These are phyloP conservation scores for Ottelia alismoides DNA, from an alignment of 106 monocot species.

Conservation along the genomic window DNA sequence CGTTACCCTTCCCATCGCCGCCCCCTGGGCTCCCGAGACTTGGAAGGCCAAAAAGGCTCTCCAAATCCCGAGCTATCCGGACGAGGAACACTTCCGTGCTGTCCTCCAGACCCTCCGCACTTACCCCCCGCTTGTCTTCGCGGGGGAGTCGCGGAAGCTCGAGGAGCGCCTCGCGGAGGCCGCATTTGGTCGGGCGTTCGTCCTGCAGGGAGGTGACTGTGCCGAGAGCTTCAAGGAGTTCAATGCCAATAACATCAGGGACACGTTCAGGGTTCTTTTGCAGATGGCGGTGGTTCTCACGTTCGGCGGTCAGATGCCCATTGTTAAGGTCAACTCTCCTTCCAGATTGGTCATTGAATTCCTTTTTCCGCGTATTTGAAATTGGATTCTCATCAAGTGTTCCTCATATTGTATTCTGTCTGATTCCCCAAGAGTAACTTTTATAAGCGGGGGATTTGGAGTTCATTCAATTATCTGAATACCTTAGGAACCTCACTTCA, in stretches of 20 bases:
- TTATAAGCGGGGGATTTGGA: too few species aligned
- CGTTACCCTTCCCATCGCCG: not conserved
- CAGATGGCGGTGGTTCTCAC: constrained; percentile 51
- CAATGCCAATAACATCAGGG: constrained; percentile 64
- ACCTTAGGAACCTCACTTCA: too few species aligned
- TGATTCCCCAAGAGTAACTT: too few species aligned
- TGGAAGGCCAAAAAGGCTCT: constrained; percentile 27
- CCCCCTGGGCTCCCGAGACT: constrained; percentile 25
- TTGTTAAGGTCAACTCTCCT: constrained; percentile 31
- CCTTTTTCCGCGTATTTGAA: too few species aligned
- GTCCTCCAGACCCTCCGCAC: constrained; percentile 18
- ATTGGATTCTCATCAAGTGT: too few species aligned
- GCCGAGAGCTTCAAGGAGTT: constrained; percentile 89
- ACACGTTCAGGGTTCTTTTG: constrained; percentile 49
- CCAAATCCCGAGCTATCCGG: constrained; percentile 38
- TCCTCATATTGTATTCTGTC: too few species aligned
- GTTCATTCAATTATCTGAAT: too few species aligned
- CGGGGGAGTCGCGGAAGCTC: constrained; percentile 63
- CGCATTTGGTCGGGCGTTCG: constrained; percentile 47
- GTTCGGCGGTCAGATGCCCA: constrained; percentile 61
- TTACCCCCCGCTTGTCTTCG: constrained; percentile 64
- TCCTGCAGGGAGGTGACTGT: constrained; percentile 77
- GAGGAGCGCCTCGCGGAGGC: constrained; percentile 64
- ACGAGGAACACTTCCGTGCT: constrained; percentile 20
- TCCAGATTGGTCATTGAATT: too few species aligned